Evolutionary conservation across 371 early-diverging fungal genomes (phyloP).

Genomic region (Fennellomyces sp.): DNA sequence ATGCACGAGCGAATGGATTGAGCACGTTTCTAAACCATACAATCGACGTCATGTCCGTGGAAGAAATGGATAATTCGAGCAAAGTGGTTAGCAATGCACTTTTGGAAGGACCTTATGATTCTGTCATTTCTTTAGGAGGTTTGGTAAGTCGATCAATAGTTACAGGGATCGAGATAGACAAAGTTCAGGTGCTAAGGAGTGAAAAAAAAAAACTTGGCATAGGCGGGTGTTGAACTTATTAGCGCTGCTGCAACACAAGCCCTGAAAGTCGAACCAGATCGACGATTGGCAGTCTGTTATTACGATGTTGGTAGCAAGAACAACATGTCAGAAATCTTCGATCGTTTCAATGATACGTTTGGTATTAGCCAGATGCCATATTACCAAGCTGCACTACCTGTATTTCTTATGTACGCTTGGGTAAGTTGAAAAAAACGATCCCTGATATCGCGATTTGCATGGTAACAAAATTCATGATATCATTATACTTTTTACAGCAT

Average conservation of each 20-base stretch:
- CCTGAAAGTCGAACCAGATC: background rate
- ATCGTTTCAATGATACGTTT: conserved; percentile 23
- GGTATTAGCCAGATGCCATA: conserved; percentile 50
- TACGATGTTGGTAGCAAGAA: conserved; percentile 21
- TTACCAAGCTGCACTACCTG: conserved; percentile 49
- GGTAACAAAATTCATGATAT: background rate
- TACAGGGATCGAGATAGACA: too few species aligned
- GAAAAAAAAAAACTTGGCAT: conserved; percentile 5
- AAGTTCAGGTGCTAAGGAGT: too few species aligned
- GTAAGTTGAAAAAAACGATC: conserved; percentile 11
- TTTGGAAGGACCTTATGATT: conserved; percentile 10
- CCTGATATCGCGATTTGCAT: background rate
- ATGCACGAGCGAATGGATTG: conserved; percentile 1
- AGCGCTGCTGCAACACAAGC: conserved; percentile 11
- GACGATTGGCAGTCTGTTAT: conserved; percentile 26
- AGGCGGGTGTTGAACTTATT: conserved; percentile 19
- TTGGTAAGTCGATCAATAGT: conserved; percentile 17
- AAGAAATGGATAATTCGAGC: background rate
- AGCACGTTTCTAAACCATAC: background rate
- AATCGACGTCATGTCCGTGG: background rate
- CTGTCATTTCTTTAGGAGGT: conserved; percentile 32
- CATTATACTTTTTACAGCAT: conserved; percentile 16
- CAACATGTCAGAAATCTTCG: conserved; percentile 29
- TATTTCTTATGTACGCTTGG: conserved; percentile 36
- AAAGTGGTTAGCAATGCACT: background rate